These are phyloP conservation scores for Pisolithus tinctorius DNA, from an alignment of 768 basidiomycete species.

Conservation along the genomic window DNA sequence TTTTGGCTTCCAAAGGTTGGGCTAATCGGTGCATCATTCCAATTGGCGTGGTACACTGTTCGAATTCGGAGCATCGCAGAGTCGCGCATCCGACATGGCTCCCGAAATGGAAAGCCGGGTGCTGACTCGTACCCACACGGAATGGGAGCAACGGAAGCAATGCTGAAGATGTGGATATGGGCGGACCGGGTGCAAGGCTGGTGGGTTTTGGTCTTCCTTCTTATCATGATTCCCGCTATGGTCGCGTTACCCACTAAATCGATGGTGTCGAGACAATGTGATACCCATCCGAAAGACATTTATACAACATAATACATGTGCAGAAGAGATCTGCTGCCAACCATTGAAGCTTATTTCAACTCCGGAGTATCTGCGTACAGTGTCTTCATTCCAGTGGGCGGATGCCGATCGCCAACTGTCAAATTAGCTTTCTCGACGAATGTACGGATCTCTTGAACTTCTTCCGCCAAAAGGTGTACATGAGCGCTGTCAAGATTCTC, in stretches of 20 bases:
- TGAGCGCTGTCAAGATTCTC: slow-evolving; percentile 37
- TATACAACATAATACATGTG: not conserved
- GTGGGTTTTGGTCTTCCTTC: not conserved
- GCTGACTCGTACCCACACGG: slow-evolving; percentile 12
- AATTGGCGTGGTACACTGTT: slow-evolving; percentile 62
- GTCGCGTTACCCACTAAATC: no score
- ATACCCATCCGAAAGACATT: no score
- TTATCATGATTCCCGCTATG: not conserved
- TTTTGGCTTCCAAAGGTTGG: slow-evolving; percentile 39
- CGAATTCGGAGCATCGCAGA: slow-evolving; percentile 47
- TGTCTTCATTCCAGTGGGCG: not conserved
- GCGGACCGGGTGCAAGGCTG: slow-evolving; percentile 6
- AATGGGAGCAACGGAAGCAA: slow-evolving; percentile 30
- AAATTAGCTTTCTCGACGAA: slow-evolving; percentile 27
- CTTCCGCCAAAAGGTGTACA: slow-evolving; percentile 31
- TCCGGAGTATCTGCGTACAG: slow-evolving; percentile 19
- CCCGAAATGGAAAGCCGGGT: not conserved
- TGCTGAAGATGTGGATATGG: slow-evolving; percentile 48
- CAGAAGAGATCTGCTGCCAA: not conserved
- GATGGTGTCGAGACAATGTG: no score
- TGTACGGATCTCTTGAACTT: slow-evolving; percentile 30
- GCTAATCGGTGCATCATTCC: slow-evolving; percentile 58
- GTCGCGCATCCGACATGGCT: slow-evolving; percentile 3
- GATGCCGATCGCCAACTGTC: slow-evolving; percentile 23
- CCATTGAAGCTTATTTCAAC: not conserved